These are phyloP conservation scores for Podaxis mareebaensis DNA, from an alignment of 768 basidiomycete species.

Conservation along the genomic window DNA sequence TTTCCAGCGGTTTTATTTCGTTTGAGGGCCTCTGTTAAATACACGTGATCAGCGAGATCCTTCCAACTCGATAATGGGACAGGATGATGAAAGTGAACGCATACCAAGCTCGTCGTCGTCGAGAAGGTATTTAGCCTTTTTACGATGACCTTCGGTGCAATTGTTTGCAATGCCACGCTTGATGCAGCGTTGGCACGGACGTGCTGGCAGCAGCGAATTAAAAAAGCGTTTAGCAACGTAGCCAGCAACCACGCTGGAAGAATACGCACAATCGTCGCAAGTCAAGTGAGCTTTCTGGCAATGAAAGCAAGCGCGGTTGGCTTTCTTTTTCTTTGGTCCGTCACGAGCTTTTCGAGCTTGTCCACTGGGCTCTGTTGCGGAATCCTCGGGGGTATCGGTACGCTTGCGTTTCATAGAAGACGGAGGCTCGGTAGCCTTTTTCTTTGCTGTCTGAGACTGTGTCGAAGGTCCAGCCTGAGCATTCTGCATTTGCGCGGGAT, in stretches of 20 bases:
- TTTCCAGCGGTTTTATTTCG: constrained; percentile 36
- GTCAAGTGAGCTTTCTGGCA: constrained; percentile 98
- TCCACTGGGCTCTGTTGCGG: constrained; percentile 45
- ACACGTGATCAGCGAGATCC: constrained; percentile 38
- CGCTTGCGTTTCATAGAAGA: constrained; percentile 58
- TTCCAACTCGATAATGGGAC: constrained; percentile 17
- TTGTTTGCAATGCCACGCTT: constrained; percentile 89
- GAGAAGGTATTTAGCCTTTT: constrained; percentile 96
- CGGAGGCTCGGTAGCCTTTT: constrained; percentile 31
- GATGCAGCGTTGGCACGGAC: constrained; percentile 94
- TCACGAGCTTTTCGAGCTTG: constrained; percentile 60
- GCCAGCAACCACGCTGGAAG: background rate
- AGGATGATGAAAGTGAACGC: constrained; percentile 24
- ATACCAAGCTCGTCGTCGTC: constrained; percentile 91
- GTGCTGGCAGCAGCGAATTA: constrained; percentile 52
- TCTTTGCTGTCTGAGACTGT: constrained; percentile 36
- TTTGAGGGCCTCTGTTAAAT: constrained; percentile 46
- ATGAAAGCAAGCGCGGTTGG: constrained; percentile 89
- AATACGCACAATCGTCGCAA: constrained; percentile 90
- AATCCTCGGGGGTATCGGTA: constrained; percentile 58
- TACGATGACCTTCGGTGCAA: constrained; percentile 93
- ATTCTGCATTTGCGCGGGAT: constrained; percentile 44
- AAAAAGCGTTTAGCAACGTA: constrained; percentile 19
- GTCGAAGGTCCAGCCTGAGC: constrained; percentile 46
- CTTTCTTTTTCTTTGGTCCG: constrained; percentile 92